Evolutionary conservation across 192 early-diverging fungal species (phyloP).

Genomic region (Lobosporangium transversale): DNA sequence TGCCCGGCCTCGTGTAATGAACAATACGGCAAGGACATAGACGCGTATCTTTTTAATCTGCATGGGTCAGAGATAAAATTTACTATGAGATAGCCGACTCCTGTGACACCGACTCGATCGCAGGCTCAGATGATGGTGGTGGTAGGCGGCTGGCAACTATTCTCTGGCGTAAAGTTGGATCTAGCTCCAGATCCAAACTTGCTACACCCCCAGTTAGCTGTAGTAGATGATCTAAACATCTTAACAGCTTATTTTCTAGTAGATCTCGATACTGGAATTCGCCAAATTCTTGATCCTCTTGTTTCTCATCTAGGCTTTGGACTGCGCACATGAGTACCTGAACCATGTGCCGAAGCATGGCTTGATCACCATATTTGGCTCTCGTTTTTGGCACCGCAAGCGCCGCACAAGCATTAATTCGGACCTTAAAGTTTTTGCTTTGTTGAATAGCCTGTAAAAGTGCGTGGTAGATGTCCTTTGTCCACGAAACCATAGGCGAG

Average conservation of each 20-base stretch:
- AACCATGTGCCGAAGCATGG: conserved; percentile 40
- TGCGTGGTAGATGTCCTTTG: conserved; percentile 59
- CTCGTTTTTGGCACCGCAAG: conserved; percentile 47
- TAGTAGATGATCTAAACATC: conserved; percentile 42
- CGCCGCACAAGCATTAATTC: conserved; percentile 74
- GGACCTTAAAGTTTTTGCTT: conserved; percentile 83
- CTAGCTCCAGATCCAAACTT: conserved; percentile 14
- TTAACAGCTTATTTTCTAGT: conserved; percentile 27
- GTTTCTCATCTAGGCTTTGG: conserved; percentile 47
- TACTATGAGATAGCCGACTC: neutral
- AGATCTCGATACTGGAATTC: conserved; percentile 44
- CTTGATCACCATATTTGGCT: conserved; percentile 55
- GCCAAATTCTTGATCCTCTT: conserved; percentile 38
- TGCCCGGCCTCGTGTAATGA: too few relatives aligned
- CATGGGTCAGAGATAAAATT: neutral
- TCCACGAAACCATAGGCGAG: conserved; percentile 57
- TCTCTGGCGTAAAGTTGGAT: conserved; percentile 18
- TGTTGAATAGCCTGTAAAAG: conserved; percentile 61
- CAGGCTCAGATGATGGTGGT: neutral
- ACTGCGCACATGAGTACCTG: conserved; percentile 35
- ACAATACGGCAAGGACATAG: too few relatives aligned
- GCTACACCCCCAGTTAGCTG: conserved; percentile 23
- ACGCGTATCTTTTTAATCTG: too few relatives aligned
- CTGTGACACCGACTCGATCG: too few relatives aligned
- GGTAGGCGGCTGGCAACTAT: conserved; percentile 36